A percentile compares a stretch with the other conserved stretches of the same genome.
Evolutionary conservation across 306 rosid genomes (phyloP).

Genomic region (Vigna nakashimae): DNA sequence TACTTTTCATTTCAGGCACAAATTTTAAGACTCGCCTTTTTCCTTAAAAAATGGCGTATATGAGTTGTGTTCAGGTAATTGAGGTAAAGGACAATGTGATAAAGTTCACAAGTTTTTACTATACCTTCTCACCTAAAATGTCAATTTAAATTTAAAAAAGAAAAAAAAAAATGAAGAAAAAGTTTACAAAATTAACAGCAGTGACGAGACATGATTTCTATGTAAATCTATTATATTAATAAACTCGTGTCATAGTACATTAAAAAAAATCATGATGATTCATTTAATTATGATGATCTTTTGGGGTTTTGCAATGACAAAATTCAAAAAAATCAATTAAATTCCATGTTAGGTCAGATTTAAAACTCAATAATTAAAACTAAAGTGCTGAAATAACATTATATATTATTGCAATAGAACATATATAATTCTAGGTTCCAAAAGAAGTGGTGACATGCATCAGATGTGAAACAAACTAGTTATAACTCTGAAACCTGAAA

Average conservation of each 20-base stretch:
- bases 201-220: no score
- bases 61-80: slow-evolving; percentile 11
- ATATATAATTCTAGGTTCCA: no score
- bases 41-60: slow-evolving; percentile 3
- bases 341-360: no score
- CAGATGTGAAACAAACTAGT: not conserved
- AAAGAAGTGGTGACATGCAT: not conserved
- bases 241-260: no score
- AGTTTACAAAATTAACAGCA: no score
- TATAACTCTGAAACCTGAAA: not conserved
- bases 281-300: not conserved
- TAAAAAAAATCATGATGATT: not conserved
- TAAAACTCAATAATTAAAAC: no score
- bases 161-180: no score
- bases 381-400: no score
- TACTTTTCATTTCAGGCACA: slow-evolving; percentile 20
- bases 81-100: not conserved
- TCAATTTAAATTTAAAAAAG: not conserved
- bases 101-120: not conserved
- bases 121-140: not conserved
- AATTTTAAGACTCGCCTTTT: slow-evolving; percentile 30
- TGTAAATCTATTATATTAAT: no score
- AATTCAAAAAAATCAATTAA: no score
- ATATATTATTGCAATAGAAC: no score
- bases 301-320: not conserved